Evolutionary conservation across 129 eudicot genomes (phyloP).

Genomic region (Logfia minima): DNA sequence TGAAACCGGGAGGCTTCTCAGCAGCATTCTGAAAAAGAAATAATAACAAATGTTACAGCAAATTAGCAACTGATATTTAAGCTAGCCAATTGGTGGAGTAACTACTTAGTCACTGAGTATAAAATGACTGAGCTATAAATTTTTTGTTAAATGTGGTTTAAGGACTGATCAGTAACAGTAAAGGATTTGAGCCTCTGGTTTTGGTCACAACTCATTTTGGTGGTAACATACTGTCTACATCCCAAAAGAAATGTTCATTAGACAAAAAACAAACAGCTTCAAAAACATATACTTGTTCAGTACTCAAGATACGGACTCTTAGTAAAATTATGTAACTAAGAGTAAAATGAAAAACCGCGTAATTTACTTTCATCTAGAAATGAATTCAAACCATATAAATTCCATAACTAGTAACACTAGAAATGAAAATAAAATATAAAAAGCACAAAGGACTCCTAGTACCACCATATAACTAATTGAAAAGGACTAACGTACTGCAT

Average conservation of each 20-base stretch:
- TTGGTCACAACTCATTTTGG: neutral
- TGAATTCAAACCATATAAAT: neutral
- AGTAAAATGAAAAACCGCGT: too few species aligned
- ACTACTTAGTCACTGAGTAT: constrained; percentile 32
- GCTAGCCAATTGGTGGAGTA: constrained; percentile 4
- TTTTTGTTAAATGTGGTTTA: neutral
- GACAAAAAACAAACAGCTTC: neutral
- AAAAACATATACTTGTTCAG: too few species aligned
- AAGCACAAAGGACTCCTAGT: neutral
- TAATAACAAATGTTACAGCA: neutral
- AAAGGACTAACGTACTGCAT: constrained; percentile 35
- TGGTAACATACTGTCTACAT: neutral
- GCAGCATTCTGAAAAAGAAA: constrained; percentile 68
- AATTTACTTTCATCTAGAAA: neutral
- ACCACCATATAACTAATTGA: constrained; percentile 6
- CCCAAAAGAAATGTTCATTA: neutral
- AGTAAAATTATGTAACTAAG: neutral
- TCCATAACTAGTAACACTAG: neutral
- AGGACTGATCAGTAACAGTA: neutral
- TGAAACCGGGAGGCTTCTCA: constrained; percentile 78
- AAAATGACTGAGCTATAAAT: neutral
- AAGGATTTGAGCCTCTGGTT: neutral
- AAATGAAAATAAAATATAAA: neutral
- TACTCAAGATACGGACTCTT: neutral
- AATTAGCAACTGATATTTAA: neutral